Evolutionary conservation across 2,329 filamentous ascomycete species (phyloP), one percentile per base, ranked within the genome.

Genomic region (Aspergillus neotritici): DNA sequence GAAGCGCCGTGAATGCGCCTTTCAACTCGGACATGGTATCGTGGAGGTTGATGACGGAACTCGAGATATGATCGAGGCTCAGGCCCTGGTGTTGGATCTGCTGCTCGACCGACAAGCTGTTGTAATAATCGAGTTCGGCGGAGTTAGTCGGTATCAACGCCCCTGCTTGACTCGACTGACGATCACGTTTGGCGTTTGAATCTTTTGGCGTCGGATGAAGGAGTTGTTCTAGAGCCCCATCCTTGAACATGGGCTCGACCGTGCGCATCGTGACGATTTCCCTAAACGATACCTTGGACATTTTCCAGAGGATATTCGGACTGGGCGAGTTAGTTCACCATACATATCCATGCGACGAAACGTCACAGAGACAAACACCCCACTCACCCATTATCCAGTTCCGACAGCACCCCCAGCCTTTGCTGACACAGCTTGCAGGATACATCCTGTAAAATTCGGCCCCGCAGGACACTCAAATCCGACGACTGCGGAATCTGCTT

Each of bases 11-110:
- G 35, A 68, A 67, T n/a, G 63, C 61, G 35, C 62, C 50, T 46
- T 67, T 67, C 21, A 68, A 44, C 44, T 67, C 65, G 25, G 56
- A 54, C 64, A 68, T 68, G 9, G 64, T 66, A 44, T 67, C 65
- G 30, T 67, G 62, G 4, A 67, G 52, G 33, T 63, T 59, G 41
- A 58, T 63, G 31, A 68, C 64, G 3, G 65, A 66, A 38, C 47
- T 66, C 5, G 64, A 65, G 11, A 68, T 66, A 34, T 63, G 60
- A 43, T 65, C 61, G 25, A 67, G 60, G 43, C 56, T 67, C 34
- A 61, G 49, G 4, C 61, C 62, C 17, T 68, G 65, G 28, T 64
- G 58, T 37, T 64, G 60, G 37, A 67, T 64, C 25, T 67, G 62
- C 28, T 60, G 60, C 37, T 60, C 55, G 47, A 66, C 49, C 2